Percentiles rank a stretch among this genome's conserved stretches.
Evolutionary conservation across 495 filamentous ascomycete species (phyloP).

Genomic region (Chaetomium cochliodes): DNA sequence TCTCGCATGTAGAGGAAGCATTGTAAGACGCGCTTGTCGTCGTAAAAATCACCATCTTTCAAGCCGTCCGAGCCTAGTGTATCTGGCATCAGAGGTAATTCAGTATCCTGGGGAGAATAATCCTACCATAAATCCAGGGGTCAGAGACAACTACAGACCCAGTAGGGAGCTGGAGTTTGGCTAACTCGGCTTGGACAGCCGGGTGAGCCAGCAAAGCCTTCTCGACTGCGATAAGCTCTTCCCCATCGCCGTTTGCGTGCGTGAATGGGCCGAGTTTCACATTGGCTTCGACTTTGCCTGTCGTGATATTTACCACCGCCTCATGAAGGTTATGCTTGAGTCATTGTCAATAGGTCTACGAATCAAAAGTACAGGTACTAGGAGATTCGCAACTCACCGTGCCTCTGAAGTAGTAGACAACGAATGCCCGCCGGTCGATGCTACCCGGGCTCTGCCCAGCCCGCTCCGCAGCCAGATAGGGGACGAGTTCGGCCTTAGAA

Average conservation of each 20-base stretch:
- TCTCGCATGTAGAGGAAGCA: constrained; percentile 67
- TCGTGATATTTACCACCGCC: constrained; percentile 58
- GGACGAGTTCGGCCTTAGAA: constrained; percentile 56
- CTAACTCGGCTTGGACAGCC: constrained; percentile 59
- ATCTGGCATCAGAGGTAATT: constrained; percentile 1
- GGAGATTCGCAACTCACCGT: constrained; percentile 47
- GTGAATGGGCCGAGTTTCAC: constrained; percentile 55
- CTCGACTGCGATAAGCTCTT: constrained; percentile 62
- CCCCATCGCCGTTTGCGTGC: constrained; percentile 58
- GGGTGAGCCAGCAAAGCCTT: constrained; percentile 55
- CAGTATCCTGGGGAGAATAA: neutral
- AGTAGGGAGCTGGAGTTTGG: constrained; percentile 62
- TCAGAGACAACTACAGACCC: constrained; percentile 61
- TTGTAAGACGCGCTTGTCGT: constrained; percentile 59
- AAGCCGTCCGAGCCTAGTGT: constrained; percentile 57
- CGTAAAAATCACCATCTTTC: constrained; percentile 54
- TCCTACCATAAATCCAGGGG: constrained; percentile 69
- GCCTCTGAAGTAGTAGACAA: constrained; percentile 63
- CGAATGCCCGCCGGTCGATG: constrained; percentile 55
- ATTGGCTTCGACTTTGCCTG: constrained; percentile 56
- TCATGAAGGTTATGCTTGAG: constrained; percentile 65
- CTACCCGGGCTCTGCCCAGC: constrained; percentile 23
- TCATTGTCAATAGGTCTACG: neutral
- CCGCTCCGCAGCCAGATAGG: constrained; percentile 42
- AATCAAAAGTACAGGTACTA: too few species aligned